Base-by-base conservation (phyloP, 805 yeast species). In the Lipomyces lipofer region DNA sequence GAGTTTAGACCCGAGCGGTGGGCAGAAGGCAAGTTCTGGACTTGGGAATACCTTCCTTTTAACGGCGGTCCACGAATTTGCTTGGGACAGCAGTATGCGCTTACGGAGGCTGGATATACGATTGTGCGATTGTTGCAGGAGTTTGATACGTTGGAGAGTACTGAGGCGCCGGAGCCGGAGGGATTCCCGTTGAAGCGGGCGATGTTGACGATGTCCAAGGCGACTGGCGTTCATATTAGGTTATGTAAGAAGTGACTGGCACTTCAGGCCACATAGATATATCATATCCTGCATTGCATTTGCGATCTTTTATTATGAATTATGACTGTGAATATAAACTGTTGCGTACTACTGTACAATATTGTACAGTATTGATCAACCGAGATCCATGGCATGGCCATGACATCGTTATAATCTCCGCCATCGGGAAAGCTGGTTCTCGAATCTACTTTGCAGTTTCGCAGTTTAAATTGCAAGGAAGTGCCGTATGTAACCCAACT, bases 1-100 rank as follows among this genome's bases (percentile, higher is more conserved):
- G 72, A 58, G 48, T 78, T 75, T 65, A 66, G 68, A 17, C 83
- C 83, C 3, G 79, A 76, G 59, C 70, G 83, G 50, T 79, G 82
- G 82, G 64, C 62, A 29, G 73, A 71, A 56, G 58, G 63, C 36
- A 66, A 66, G 42, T 66, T 71, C 32, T 67, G 71, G 47, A 74
- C 76, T 7, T 78, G 81, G 81, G 77, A 75, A 28, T 78, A 75
- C 64, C 66, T 78, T 29, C 81, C 82, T 24, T 78, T 78, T 68
- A 77, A 78, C 60, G 83, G 82, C 43, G 83, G 83, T 5, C 82
- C 82, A 21, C 67, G 83, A 56, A 77, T 78, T 54, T 78, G 82
- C 63, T 68, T 78, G 50, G 83, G 82, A 38, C 82, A 78, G 69
- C 82, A 78, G 66, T 78, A 77, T 66, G 83, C 82, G 5, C 72